Base-by-base conservation (phyloP, 768 basidiomycete genomes). In the Rhodosporidiobolus sp. region DNA sequence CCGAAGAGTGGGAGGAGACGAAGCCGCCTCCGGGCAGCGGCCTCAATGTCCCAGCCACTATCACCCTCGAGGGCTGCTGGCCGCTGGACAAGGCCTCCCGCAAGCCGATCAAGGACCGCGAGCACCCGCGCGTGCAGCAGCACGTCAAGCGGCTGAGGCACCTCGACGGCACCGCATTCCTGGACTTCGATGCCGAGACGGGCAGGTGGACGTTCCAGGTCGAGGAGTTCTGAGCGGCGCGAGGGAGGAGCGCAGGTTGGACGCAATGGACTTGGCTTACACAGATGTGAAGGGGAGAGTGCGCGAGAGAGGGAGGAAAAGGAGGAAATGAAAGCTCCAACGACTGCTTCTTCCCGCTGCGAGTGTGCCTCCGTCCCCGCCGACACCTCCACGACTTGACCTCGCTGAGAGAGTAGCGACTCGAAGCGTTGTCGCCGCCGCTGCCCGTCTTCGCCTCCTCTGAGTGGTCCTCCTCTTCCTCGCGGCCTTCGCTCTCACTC, bases 201-300 rank as follows among this genome's bases (percentile, higher is more conserved):
- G 96, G 96, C 63, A 88, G 86, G 81, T 97, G 95, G 95, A 89
- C 88, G 61, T 98, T 99, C 83, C 87, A 85, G 43, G 96, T 98
- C 73, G 88, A 93, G 79, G 92, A 95, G 83, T 99, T 97, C 54
- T 73, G 60, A 46, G 96, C n/a, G n/a, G n/a, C n/a, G n/a, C n/a
- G n/a, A n/a, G n/a, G n/a, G n/a, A n/a, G n/a, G n/a, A n/a, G n/a
- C n/a, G n/a, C n/a, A n/a, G n/a, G n/a, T n/a, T n/a, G n/a, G n/a
- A n/a, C n/a, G n/a, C n/a, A n/a, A n/a, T n/a, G n/a, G n/a, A n/a
- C n/a, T n/a, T n/a, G n/a, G n/a, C n/a, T n/a, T n/a, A n/a, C n/a
- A n/a, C n/a, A n/a, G n/a, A n/a, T n/a, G n/a, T n/a, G n/a, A n/a
- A n/a, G n/a, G n/a, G n/a, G n/a, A n/a, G 81, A 81, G 61, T 34